phyloP scores from a whole-genome alignment of 2,329 filamentous ascomycete genomes.

The Tolypocladium album region DNA sequence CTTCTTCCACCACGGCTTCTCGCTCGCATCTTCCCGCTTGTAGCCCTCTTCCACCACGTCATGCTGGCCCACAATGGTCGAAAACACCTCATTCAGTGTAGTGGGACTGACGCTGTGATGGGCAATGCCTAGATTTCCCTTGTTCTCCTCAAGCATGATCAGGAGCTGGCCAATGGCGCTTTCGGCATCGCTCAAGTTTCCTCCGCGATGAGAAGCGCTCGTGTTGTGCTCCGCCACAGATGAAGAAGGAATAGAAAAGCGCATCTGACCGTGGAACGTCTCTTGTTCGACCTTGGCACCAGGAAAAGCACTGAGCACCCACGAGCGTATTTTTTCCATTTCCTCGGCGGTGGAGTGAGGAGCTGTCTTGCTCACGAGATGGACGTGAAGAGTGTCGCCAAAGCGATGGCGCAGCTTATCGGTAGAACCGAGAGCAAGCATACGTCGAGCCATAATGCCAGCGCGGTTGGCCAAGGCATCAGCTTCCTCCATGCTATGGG shows the following conservation, averaged over 20 bases:
- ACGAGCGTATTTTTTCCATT: conserved; percentile 53
- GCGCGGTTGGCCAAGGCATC: conserved; percentile 76
- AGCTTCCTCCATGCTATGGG: conserved; percentile 92
- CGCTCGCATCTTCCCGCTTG: conserved; percentile 15
- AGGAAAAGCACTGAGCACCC: conserved; percentile 52
- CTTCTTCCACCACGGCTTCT: background rate
- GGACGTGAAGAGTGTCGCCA: conserved; percentile 70
- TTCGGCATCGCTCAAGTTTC: background rate
- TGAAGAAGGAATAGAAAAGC: conserved; percentile 54
- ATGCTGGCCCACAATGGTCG: conserved; percentile 73
- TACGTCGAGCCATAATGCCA: conserved; percentile 74
- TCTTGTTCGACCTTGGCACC: conserved; percentile 60
- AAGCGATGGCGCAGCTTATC: conserved; percentile 63
- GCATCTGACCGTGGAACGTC: conserved; percentile 74
- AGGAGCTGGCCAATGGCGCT: conserved; percentile 60
- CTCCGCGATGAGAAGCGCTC: conserved; percentile 15
- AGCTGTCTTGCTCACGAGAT: conserved; percentile 65
- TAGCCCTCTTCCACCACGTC: conserved; percentile 66
- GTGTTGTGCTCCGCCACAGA: conserved; percentile 29
- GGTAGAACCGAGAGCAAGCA: conserved; percentile 75
- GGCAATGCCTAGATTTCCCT: conserved; percentile 58
- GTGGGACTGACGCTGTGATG: conserved; percentile 83
- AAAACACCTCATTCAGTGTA: conserved; percentile 82
- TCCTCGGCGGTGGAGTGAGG: conserved; percentile 61
- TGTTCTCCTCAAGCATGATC: conserved; percentile 60